Percentiles rank a stretch among this genome's conserved stretches.
These are phyloP conservation scores for Aspergillus heteromorphus DNA, from an alignment of 495 filamentous ascomycete genomes.

Conservation along the genomic window DNA sequence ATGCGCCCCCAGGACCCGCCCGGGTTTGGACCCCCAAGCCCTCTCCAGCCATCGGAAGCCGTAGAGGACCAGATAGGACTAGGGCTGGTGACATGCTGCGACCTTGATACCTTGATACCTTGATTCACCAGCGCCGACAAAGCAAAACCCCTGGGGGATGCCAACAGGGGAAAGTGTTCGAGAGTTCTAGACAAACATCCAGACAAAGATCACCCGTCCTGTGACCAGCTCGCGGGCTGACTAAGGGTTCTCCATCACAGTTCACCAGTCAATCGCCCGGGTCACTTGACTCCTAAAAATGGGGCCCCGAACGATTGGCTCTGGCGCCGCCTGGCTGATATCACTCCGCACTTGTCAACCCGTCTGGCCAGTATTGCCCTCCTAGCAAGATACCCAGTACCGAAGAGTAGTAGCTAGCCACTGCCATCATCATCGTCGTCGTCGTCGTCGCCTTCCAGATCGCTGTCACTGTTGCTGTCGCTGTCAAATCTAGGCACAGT, in stretches of 20 bases:
- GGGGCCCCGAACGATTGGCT: conserved; percentile 19
- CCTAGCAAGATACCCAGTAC: too few species aligned
- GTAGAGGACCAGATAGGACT: too few species aligned
- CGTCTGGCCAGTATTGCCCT: not conserved
- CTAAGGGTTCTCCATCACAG: conserved; percentile 17
- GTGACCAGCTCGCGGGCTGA: conserved; percentile 20
- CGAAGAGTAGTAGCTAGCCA: not conserved
- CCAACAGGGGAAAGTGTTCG: not conserved
- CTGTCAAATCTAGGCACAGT: conserved; percentile 1
- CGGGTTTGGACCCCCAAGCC: not conserved
- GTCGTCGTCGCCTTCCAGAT: not conserved
- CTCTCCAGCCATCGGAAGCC: not conserved
- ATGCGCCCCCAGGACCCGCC: not conserved
- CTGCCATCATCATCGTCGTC: conserved; percentile 2
- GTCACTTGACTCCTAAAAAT: conserved; percentile 25
- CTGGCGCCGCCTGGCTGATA: conserved; percentile 10
- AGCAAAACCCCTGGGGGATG: not conserved
- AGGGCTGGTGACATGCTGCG: too few species aligned
- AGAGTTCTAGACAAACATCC: conserved; percentile 19
- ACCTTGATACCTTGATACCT: not conserved
- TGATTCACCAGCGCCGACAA: not conserved
- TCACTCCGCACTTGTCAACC: conserved; percentile 13
- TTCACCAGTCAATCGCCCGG: conserved; percentile 9
- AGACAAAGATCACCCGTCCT: conserved; percentile 22
- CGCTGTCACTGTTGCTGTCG: too few species aligned